Evolutionary conservation across 495 filamentous ascomycete genomes (phyloP), one percentile per base, ranked within the genome.

Genomic region (Penicillium riverlandense): DNA sequence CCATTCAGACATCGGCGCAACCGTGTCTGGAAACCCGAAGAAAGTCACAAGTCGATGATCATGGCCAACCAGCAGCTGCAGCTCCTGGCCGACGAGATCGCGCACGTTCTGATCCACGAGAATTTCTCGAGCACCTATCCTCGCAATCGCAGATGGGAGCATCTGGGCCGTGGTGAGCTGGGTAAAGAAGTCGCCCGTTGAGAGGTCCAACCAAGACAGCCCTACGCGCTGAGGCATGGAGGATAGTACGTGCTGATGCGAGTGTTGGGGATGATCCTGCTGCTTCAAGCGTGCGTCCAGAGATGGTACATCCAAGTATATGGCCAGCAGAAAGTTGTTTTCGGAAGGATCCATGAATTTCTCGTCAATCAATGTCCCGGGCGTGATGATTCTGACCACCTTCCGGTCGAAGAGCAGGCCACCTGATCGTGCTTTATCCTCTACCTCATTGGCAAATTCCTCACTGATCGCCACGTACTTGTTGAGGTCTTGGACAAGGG

Each of bases 351-450:
- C 86, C 70, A 97, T 86, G 61, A 96, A 97, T 49, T 90, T 89
- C 63, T 99, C 94, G 61, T 99, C 92, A 52, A 97, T 95, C 35
- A 97, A 65, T 1, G 92, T 99, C 8, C 92, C 92, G 0, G 94
- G 90, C 0, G 92, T 96, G 59, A 99, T 77, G 43, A 96, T 83
- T 34, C 92, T 82, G 35, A 86, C 77, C 11, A 99, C 86, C 48
- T 72, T 80, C 35, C 92, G 82, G 55, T 90, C 86, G 57, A 90
- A 94, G 61, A 87, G 65, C 40, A 94, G 68, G 2, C 86, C 86
- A 7, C 86, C 85, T 10, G 79, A 75, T 45, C 82, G 87, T 35
- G 77, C 67, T 65, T 79, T 86, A 33, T 75, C 71, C 31, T 82
- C 75, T 35, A 78, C 63, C 47, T 78, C 72, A 47, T 85, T 83